Evolutionary conservation across 305 asterid species (phyloP).

Genomic region (Fraxinus sp.): DNA sequence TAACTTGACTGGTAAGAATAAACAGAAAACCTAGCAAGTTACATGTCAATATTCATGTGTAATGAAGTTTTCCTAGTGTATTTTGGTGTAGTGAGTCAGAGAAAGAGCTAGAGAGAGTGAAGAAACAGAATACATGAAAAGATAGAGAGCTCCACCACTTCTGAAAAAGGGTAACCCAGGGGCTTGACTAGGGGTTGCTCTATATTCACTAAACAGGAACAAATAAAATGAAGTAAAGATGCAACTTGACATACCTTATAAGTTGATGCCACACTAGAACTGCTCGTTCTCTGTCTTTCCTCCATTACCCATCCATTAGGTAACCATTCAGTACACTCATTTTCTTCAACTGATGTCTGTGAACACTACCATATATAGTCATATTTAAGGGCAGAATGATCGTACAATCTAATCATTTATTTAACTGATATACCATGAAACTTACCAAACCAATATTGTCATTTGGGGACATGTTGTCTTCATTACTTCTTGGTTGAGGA

Average conservation of each 20-base stretch:
- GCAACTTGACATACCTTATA: constrained; percentile 55
- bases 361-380: constrained; percentile 21
- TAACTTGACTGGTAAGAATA: background rate
- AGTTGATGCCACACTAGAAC: constrained; percentile 35
- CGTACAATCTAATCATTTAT: background rate
- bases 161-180: background rate
- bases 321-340: constrained; percentile 48
- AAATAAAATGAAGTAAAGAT: constrained; percentile 9
- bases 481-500: constrained; percentile 21
- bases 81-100: constrained; percentile 6
- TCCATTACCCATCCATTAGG: constrained; percentile 69
- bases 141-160: background rate
- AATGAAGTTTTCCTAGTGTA: background rate
- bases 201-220: background rate
- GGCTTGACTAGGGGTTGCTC: background rate
- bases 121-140: constrained; percentile 3
- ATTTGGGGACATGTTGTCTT: constrained; percentile 29
- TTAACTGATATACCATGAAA: constrained; percentile 15
- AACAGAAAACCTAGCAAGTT: constrained; percentile 8
- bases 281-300: constrained; percentile 35
- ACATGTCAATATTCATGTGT: background rate
- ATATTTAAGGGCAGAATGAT: background rate
- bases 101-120: background rate
- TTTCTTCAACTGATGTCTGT: constrained; percentile 37
- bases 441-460: constrained; percentile 42